Evolutionary conservation across 345 rosid genomes (phyloP), one percentile per base, ranked within the genome.

Genomic region (Brassica nigra): DNA sequence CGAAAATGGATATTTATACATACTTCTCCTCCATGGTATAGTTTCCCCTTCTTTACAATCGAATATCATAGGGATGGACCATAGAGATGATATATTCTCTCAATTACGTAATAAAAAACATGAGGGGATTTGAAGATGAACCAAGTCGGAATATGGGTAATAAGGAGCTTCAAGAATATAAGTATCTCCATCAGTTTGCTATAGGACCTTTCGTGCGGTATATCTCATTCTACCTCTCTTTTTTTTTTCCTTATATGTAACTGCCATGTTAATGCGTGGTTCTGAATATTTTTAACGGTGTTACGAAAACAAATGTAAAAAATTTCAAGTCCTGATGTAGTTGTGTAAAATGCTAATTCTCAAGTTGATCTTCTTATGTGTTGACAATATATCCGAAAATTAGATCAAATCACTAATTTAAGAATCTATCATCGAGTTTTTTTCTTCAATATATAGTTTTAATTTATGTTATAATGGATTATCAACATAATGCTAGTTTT

Each of bases 111-210:
- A 52, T 31, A 31, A 44, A 59, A 59, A 30, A 62, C 77, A 61
- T 58, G 68, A 2, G 64, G 8, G 9, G 12, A 15, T 52, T 34
- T 23, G 78, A 79, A 62, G 70, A 79, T 79, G 82, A 79, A 79
- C 70, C 70, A 73, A 79, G 82, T 68, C 75, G 16, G 70, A 18
- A 67, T 74, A 61, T 68, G n/a, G 42, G 82, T n/a, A 49, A 42
- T 42, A 23, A 59, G 42, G 39, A 34, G 33, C 15, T 18, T 61
- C 3, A 39, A 68, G 75, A 68, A 68, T 79, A 74, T 79, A 42
- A 1, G 62, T 31, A 44, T 67, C 28, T 0, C 8, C 14, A 65
- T 77, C 64, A 49, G 31, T 28, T 37, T 71, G 36, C 33, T 54
- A 15, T 4, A 54, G 8, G 11, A 68, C 30, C 23, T 58, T 58